These are phyloP conservation scores for Pecoramyces ruminantium DNA, from an alignment of 192 early-diverging fungal species.

Conservation along the genomic window DNA sequence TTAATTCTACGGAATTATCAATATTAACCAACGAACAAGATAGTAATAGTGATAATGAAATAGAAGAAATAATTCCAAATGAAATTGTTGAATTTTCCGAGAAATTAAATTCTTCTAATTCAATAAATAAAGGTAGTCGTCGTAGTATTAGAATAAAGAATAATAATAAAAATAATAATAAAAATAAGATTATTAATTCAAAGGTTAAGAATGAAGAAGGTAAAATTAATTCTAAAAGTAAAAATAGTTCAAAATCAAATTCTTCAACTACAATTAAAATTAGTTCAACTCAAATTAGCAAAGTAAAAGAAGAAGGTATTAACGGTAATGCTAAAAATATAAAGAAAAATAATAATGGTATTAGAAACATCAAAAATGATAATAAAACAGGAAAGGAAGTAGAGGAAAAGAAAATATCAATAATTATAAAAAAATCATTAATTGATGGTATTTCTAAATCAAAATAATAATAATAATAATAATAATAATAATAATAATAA, in stretches of 20 bases:
- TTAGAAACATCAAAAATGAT: background rate
- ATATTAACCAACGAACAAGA: background rate
- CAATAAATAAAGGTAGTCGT: background rate
- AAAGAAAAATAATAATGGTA: background rate
- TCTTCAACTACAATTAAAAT: background rate
- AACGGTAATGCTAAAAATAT: background rate
- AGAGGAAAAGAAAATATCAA: background rate
- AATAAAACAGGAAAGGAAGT: background rate
- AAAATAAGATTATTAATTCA: background rate
- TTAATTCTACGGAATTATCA: background rate
- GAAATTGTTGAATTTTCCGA: background rate
- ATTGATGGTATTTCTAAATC: background rate
- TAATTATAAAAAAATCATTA: background rate
- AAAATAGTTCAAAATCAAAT: background rate
- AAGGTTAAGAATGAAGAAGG: background rate
- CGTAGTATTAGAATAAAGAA: background rate
- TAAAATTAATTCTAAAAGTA: background rate
- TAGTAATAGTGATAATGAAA: background rate
- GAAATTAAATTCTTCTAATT: background rate
- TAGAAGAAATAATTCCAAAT: background rate
- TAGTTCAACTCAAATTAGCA: background rate
- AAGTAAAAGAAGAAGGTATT: background rate
- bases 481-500: no score
- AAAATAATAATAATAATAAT: background rate
- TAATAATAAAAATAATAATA: background rate